Evolutionary conservation across 192 early-diverging fungal species (phyloP).

Genomic region (Mortierella claussenii): DNA sequence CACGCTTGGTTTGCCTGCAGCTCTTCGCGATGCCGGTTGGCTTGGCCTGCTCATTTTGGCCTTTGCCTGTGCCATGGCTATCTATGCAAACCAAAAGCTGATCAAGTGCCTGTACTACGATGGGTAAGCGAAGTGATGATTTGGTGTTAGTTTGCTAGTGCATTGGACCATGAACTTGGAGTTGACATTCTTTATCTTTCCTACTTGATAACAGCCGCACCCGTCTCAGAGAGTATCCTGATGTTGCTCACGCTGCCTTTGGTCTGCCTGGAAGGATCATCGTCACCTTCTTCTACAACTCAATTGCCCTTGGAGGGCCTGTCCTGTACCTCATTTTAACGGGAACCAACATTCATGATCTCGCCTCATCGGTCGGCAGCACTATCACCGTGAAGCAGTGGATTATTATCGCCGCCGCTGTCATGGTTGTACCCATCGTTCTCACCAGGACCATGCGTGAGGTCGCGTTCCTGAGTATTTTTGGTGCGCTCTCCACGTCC

Average conservation of each 20-base stretch:
- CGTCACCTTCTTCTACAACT: slow-evolving; percentile 65
- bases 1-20: slow-evolving; percentile 67
- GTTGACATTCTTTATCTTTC: not conserved
- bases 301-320: slow-evolving; percentile 63
- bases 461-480: slow-evolving; percentile 66
- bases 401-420: slow-evolving; percentile 65
- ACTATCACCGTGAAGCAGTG: slow-evolving; percentile 58
- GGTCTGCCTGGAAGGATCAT: slow-evolving; percentile 59
- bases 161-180: too few relatives aligned
- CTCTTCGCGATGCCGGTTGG: slow-evolving; percentile 81
- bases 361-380: slow-evolving; percentile 56
- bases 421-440: slow-evolving; percentile 73
- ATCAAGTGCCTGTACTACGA: slow-evolving; percentile 70
- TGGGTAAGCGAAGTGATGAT: too few relatives aligned
- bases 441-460: slow-evolving; percentile 77
- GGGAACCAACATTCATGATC: slow-evolving; percentile 68
- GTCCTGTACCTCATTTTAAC: slow-evolving; percentile 72
- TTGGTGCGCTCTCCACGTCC: slow-evolving; percentile 71
- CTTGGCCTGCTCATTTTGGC: slow-evolving; percentile 72
- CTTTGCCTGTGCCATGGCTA: slow-evolving; percentile 73
- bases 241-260: slow-evolving; percentile 69
- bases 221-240: slow-evolving; percentile 69
- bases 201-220: slow-evolving; percentile 35
- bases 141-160: too few relatives aligned
- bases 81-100: slow-evolving; percentile 79